Conservation (phyloP, 257 asterid genomes). For the Nicotiana paniculata region DNA sequence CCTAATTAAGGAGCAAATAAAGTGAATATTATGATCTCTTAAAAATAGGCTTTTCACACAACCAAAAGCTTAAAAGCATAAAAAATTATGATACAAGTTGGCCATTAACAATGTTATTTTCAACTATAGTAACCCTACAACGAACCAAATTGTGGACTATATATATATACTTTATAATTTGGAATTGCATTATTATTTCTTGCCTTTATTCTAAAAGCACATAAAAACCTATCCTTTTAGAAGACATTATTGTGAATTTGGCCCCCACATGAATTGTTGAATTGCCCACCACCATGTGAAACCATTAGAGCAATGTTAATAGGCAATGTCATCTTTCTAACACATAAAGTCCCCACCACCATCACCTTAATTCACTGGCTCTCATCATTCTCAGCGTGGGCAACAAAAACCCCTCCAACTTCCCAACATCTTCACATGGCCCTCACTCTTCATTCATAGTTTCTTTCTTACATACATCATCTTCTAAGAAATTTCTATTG, state of each 20-base stretch:
- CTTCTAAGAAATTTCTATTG: background rate
- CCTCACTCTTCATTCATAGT: background rate
- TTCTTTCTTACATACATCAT: background rate
- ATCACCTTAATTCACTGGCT: background rate
- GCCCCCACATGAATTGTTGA: constrained; percentile 13
- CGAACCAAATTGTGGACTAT: background rate
- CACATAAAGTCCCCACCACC: background rate
- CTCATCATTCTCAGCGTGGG: constrained; percentile 14
- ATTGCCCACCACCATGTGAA: constrained; percentile 14
- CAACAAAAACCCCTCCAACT: background rate
- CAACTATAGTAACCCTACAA: background rate
- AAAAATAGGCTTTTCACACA: constrained; percentile 1
- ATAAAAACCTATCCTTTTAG: background rate
- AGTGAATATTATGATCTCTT: background rate
- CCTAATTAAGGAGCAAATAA: constrained; percentile 1
- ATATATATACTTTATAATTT: background rate
- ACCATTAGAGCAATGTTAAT: constrained; percentile 2
- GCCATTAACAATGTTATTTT: background rate
- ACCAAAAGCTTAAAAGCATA: constrained; percentile 1
- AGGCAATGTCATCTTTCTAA: background rate
- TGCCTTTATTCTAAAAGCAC: background rate
- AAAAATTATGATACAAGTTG: background rate
- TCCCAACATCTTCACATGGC: constrained; percentile 12
- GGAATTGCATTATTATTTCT: background rate
- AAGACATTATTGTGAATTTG: constrained; percentile 2